Evolutionary conservation across 2,329 filamentous ascomycete species (phyloP).

Genomic region (Furcasterigmium furcatum): DNA sequence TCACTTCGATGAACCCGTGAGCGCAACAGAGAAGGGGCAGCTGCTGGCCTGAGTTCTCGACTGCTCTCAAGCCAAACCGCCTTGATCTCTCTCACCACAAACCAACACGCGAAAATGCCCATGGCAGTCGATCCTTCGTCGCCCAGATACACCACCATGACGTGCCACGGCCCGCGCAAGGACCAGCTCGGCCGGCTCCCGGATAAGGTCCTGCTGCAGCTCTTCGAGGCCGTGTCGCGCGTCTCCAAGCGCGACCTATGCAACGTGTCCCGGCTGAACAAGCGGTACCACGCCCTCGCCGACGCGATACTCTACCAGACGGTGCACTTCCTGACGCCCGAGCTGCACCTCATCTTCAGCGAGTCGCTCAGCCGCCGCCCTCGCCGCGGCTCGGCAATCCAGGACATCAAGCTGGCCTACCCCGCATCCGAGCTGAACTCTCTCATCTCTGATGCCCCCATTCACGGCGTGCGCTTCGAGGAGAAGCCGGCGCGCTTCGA

Average conservation of each 20-base stretch:
- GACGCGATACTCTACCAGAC: slow-evolving; percentile 44
- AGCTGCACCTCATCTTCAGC: slow-evolving; percentile 45
- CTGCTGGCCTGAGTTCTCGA: too few relatives aligned
- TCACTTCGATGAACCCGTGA: too few relatives aligned
- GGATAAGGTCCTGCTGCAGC: slow-evolving; percentile 33
- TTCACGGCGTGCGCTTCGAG: slow-evolving; percentile 24
- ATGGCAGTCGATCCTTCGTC: too few relatives aligned
- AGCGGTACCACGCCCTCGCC: slow-evolving; percentile 37
- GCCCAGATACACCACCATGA: background rate
- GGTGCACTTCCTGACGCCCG: slow-evolving; percentile 41
- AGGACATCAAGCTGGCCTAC: slow-evolving; percentile 41
- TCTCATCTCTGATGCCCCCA: slow-evolving; percentile 32
- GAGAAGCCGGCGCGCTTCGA: slow-evolving; percentile 30
- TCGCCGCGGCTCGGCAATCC: slow-evolving; percentile 43
- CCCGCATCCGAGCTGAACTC: slow-evolving; percentile 37
- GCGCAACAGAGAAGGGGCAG: too few relatives aligned
- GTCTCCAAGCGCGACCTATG: slow-evolving; percentile 34
- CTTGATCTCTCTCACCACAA: too few relatives aligned
- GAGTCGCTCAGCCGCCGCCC: slow-evolving; percentile 42
- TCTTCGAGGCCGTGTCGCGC: slow-evolving; percentile 31
- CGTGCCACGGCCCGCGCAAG: background rate
- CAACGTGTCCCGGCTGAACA: slow-evolving; percentile 38
- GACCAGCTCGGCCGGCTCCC: slow-evolving; percentile 21
- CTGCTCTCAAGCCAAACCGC: too few relatives aligned
- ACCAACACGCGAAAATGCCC: too few relatives aligned